Evolutionary conservation across 1,284 basidiomycete species (phyloP).

Genomic region (Pseudozyma sp.): DNA sequence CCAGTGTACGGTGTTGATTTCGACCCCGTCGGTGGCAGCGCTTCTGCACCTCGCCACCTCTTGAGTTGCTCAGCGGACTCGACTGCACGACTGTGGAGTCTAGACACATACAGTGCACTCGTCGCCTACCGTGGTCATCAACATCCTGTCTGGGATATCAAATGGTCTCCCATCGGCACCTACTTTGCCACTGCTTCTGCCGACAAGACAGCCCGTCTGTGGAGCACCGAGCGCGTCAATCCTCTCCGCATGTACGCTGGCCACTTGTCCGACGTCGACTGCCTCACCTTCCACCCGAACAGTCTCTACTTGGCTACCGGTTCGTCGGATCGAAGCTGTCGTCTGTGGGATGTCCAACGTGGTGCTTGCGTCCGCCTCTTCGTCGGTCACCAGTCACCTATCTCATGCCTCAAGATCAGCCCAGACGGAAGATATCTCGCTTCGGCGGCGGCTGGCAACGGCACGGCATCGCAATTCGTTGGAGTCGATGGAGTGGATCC

Average conservation of each 20-base stretch:
- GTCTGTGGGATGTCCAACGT: slow-evolving; percentile 98
- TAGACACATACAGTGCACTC: slow-evolving; percentile 92
- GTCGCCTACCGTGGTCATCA: slow-evolving; percentile 96
- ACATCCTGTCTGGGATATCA: slow-evolving; percentile 97
- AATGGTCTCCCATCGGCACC: slow-evolving; percentile 97
- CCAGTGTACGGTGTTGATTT: slow-evolving; percentile 95
- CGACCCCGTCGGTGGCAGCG: slow-evolving; percentile 88
- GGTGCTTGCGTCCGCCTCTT: slow-evolving; percentile 94
- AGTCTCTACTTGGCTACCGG: slow-evolving; percentile 96
- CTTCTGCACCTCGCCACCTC: slow-evolving; percentile 84
- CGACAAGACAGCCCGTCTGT: slow-evolving; percentile 92
- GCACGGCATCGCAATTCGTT: slow-evolving; percentile 38
- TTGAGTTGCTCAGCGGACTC: slow-evolving; percentile 94
- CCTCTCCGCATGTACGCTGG: slow-evolving; percentile 94
- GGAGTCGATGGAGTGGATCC: slow-evolving; percentile 26
- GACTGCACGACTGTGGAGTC: slow-evolving; percentile 90
- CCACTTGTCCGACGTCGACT: slow-evolving; percentile 96
- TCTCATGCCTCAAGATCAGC: slow-evolving; percentile 89
- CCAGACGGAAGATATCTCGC: slow-evolving; percentile 95
- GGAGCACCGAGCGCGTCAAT: slow-evolving; percentile 91
- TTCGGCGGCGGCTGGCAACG: slow-evolving; percentile 73
- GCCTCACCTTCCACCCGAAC: slow-evolving; percentile 96
- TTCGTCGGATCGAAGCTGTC: slow-evolving; percentile 92
- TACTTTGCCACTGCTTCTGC: slow-evolving; percentile 96
- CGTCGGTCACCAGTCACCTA: slow-evolving; percentile 89